phyloP scores from a whole-genome alignment of 2,329 filamentous ascomycete species.

The Xylariaceae sp. region DNA sequence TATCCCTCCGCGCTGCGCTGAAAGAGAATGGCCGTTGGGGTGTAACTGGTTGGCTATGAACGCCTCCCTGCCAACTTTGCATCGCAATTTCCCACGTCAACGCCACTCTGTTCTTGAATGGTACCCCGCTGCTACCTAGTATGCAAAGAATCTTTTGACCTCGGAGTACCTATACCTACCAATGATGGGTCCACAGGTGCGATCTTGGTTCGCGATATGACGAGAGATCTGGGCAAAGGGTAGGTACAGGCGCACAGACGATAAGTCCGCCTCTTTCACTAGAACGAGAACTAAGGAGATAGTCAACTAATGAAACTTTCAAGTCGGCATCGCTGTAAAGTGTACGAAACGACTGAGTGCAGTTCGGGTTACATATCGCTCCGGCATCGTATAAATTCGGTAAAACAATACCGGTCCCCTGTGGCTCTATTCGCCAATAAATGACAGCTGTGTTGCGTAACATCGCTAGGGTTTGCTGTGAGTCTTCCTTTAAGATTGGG shows the following conservation, averaged over 20 bases:
- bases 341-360: not conserved
- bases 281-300: too few relatives aligned
- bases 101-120: constrained; percentile 17
- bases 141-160: constrained; percentile 13
- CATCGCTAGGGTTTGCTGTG: too few relatives aligned
- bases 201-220: not conserved
- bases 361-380: constrained; percentile 1
- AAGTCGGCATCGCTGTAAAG: not conserved
- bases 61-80: constrained; percentile 16
- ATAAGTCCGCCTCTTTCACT: too few relatives aligned
- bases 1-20: constrained; percentile 9
- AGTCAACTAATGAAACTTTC: not conserved
- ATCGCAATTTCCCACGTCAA: constrained; percentile 23
- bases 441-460: too few relatives aligned
- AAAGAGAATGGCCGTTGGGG: constrained; percentile 20
- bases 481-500: too few relatives aligned
- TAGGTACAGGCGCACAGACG: not conserved
- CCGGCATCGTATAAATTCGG: too few relatives aligned
- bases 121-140: constrained; percentile 24
- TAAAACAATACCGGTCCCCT: too few relatives aligned
- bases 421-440: too few relatives aligned
- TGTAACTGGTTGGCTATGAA: constrained; percentile 18
- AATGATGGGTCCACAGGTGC: not conserved
- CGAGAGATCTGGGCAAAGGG: not conserved
- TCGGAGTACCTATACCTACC: constrained; percentile 6